These are phyloP conservation scores for Trametes cubensis DNA, from an alignment of 768 basidiomycete genomes.

Conservation along the genomic window DNA sequence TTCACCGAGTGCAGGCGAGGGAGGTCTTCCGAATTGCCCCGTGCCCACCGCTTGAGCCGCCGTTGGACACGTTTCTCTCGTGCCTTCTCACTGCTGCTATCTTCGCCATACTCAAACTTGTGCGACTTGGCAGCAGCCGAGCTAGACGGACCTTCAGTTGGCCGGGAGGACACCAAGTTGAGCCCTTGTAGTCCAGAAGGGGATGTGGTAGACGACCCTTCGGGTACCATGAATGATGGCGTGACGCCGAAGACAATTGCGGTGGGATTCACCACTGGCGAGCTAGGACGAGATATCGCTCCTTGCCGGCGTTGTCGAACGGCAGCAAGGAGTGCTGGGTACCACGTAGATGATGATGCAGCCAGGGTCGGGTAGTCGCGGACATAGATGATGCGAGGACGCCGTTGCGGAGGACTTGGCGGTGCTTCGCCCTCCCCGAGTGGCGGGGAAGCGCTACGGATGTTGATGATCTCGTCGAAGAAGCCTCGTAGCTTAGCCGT, in stretches of 20 bases:
- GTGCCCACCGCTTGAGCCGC: conserved; percentile 76
- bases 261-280: conserved; percentile 69
- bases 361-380: conserved; percentile 82
- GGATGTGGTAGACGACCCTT: conserved; percentile 34
- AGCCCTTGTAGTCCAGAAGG: conserved; percentile 38
- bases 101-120: conserved; percentile 65
- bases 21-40: conserved; percentile 62
- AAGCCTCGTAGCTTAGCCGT: conserved; percentile 60
- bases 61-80: conserved; percentile 74
- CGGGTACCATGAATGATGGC: conserved; percentile 66
- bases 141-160: conserved; percentile 36
- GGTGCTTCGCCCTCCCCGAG: conserved; percentile 32
- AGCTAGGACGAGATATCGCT: conserved; percentile 57
- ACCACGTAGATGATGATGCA: conserved; percentile 74
- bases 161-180: conserved; percentile 50
- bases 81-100: conserved; percentile 62
- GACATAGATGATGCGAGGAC: conserved; percentile 80
- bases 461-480: conserved; percentile 77
- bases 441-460: conserved; percentile 37
- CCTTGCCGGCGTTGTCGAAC: conserved; percentile 78
- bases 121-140: conserved; percentile 39
- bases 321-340: conserved; percentile 73
- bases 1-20: conserved; percentile 49
- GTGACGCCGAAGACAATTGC: conserved; percentile 88
- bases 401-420: conserved; percentile 25